A percentile compares a stretch with the other conserved stretches of the same genome.
Conservation (phyloP, 495 filamentous ascomycete species). For the Penicillium egyptiacum region DNA sequence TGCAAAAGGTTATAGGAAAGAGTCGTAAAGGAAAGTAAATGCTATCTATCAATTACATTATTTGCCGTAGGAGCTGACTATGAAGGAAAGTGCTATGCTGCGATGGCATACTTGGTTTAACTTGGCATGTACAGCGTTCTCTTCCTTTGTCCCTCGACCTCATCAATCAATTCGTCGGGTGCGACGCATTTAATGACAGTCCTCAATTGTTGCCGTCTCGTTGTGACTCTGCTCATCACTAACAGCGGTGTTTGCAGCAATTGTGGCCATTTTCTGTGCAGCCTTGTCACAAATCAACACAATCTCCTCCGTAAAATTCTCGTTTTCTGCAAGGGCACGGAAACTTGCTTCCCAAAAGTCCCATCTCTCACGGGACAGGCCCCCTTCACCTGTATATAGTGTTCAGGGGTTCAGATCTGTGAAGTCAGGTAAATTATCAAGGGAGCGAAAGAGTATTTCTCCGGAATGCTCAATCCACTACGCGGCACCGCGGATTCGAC, state of each 20-base stretch:
- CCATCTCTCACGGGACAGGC: slow-evolving; percentile 3
- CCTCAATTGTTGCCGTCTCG: too few species aligned
- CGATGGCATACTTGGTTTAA: too few species aligned
- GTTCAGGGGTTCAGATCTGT: background rate
- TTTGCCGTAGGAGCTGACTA: too few species aligned
- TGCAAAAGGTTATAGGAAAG: too few species aligned
- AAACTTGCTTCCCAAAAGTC: slow-evolving; percentile 10
- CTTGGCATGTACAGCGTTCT: too few species aligned
- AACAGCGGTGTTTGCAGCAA: background rate
- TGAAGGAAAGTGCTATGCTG: too few species aligned
- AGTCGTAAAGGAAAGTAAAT: too few species aligned
- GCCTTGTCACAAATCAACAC: background rate
- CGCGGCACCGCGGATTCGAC: background rate
- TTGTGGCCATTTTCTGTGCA: slow-evolving; percentile 5
- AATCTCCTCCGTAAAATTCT: background rate
- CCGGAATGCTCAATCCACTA: slow-evolving; percentile 10
- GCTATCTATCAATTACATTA: too few species aligned
- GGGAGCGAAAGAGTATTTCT: background rate
- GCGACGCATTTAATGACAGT: too few species aligned
- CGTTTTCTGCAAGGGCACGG: background rate
- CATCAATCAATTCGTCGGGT: too few species aligned
- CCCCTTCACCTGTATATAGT: slow-evolving; percentile 1
- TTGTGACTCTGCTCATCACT: background rate
- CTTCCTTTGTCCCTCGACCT: too few species aligned
- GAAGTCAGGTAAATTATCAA: background rate